A percentile compares a stretch with the other conserved stretches of the same genome.
Conservation (phyloP, 1,284 basidiomycete species). For the Irpex lacteus region DNA sequence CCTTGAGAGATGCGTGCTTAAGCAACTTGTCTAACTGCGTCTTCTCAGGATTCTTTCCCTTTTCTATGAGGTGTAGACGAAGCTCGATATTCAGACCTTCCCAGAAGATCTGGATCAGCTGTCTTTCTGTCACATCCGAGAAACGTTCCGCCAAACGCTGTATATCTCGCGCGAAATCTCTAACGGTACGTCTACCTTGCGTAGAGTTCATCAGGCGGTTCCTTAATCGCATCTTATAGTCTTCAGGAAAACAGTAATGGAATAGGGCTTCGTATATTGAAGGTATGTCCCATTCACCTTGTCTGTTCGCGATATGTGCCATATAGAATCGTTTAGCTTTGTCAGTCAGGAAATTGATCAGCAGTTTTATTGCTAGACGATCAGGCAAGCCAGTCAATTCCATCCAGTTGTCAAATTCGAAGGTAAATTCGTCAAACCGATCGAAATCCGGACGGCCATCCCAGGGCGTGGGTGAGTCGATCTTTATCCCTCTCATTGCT, state of each 20-base stretch:
- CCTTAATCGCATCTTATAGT: slow-evolving; percentile 17
- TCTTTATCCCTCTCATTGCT: slow-evolving; percentile 7
- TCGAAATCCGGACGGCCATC: slow-evolving; percentile 15
- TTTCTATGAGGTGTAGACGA: slow-evolving; percentile 10
- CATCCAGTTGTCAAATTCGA: slow-evolving; percentile 16
- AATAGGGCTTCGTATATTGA: slow-evolving; percentile 18
- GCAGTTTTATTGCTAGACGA: not conserved
- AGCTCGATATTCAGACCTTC: slow-evolving; percentile 14
- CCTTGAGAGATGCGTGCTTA: not conserved
- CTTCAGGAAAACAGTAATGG: slow-evolving; percentile 21
- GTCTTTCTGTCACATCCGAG: slow-evolving; percentile 15
- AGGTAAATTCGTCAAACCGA: slow-evolving; percentile 17
- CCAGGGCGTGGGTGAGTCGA: slow-evolving; percentile 12
- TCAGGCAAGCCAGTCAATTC: slow-evolving; percentile 10
- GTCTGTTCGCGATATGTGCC: slow-evolving; percentile 13
- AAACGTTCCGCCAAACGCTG: slow-evolving; percentile 16
- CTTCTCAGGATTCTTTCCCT: not conserved
- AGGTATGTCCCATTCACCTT: slow-evolving; percentile 11
- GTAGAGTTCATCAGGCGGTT: slow-evolving; percentile 7
- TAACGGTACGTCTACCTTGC: slow-evolving; percentile 14
- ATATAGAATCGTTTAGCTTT: slow-evolving; percentile 18
- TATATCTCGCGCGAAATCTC: slow-evolving; percentile 18
- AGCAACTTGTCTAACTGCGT: not conserved
- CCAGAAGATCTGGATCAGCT: slow-evolving; percentile 20
- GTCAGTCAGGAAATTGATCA: slow-evolving; percentile 15